A percentile compares a stretch with the other conserved stretches of the same genome.
These are phyloP conservation scores for Durotheca rogersii DNA, from an alignment of 495 filamentous ascomycete species.

Conservation along the genomic window DNA sequence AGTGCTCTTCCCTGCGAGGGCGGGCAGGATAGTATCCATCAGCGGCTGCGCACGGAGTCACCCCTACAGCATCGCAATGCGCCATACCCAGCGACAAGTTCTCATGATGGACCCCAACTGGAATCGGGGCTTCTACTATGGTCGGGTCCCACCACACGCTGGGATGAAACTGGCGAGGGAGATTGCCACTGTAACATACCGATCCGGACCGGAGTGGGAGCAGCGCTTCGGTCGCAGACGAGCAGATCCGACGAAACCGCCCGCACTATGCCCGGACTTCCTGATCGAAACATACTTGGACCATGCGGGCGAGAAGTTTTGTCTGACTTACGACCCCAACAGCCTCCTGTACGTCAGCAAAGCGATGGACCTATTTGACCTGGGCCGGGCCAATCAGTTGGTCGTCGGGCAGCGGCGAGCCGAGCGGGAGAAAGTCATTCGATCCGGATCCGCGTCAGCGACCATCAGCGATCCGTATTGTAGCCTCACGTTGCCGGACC, in stretches of 20 bases:
- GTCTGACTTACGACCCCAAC: conserved; percentile 96
- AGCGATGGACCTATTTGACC: conserved; percentile 98
- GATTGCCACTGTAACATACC: conserved; percentile 97
- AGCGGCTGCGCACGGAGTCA: conserved; percentile 93
- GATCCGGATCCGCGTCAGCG: conserved; percentile 25
- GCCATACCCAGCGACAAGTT: conserved; percentile 96
- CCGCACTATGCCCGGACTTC: conserved; percentile 94
- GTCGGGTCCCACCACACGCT: conserved; percentile 80
- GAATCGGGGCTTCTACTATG: conserved; percentile 97
- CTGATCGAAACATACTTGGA: conserved; percentile 98
- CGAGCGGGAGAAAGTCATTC: conserved; percentile 33
- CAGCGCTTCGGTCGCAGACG: conserved; percentile 85
- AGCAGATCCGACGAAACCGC: conserved; percentile 81
- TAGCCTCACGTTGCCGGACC: conserved; percentile 79
- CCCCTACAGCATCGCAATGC: conserved; percentile 97
- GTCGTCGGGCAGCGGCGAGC: conserved; percentile 43
- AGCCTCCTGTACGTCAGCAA: conserved; percentile 96
- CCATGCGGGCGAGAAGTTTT: conserved; percentile 98
- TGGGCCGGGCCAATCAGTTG: conserved; percentile 67
- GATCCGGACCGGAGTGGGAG: conserved; percentile 97
- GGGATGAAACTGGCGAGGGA: conserved; percentile 98
- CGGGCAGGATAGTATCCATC: conserved; percentile 82
- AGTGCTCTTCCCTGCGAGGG: conserved; percentile 77
- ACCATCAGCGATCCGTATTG: conserved; percentile 54
- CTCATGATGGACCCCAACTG: conserved; percentile 98